Base-by-base conservation (phyloP, 2,329 filamentous ascomycete genomes). In the Teratosphaeria zuluensis region DNA sequence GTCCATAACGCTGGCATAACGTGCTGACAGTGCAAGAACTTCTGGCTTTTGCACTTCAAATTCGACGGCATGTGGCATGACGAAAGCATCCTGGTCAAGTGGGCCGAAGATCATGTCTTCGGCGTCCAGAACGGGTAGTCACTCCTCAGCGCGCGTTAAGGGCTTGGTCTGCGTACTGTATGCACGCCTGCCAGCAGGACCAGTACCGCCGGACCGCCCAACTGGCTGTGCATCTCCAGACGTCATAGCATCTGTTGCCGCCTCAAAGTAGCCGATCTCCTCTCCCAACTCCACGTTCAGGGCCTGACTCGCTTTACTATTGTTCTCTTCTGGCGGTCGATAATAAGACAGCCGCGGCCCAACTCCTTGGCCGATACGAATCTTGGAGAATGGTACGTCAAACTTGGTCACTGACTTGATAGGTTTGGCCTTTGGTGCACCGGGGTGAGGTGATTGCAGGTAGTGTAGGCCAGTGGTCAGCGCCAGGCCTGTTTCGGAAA, bases 401-500 rank as follows among this genome's bases (percentile, higher is more conserved):
- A 83, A 66, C 62, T 78, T 82, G 12, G 28, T 42, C 11, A 21
- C n/a, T 8, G 42, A 48, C 19, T 48, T 48, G 16, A 48, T 30
- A 21, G 35, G 42, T n/a, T 3, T 21, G 24, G 30, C 31, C 19
- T 4, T 4, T 21, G 42, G 42, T 8, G 42, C 42, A 48, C n/a
- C 19, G 2, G 42, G 42, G 19, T 48, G 42, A 48, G 16, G n/a
- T 48, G 42, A n/a, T 21, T 48, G 42, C 19, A n/a, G 42, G 42
- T 48, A 19, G 42, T 21, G n/a, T 9, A 48, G 16, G n/a, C 42
- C n/a, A 48, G 42, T 48, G 28, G 53, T 64, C n/a, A 85, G 58
- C 62, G 81, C 86, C 16, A 88, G 68, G 4, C 85, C 86, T 16
- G 79, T 73, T 55, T 82, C 80, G 0, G 86, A 85, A 19, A 87